These are phyloP conservation scores for Bacidia gigantensis DNA, from an alignment of 495 filamentous ascomycete genomes.

Conservation along the genomic window DNA sequence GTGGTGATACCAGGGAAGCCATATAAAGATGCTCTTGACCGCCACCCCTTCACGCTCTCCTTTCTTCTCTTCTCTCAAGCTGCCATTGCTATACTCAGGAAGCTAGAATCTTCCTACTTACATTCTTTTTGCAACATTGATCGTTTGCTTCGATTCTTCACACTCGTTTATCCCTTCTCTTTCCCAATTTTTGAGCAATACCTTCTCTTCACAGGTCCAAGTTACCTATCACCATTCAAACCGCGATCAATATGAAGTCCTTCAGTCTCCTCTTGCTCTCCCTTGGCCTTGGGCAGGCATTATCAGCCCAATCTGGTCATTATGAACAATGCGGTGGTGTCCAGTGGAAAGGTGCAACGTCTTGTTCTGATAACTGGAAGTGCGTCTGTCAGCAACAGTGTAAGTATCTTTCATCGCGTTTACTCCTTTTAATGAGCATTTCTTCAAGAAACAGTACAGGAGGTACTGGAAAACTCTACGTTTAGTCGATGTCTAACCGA, in stretches of 20 bases:
- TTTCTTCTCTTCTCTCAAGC: no score
- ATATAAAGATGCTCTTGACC: background rate
- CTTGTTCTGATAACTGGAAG: conserved; percentile 1
- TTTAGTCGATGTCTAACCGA: background rate
- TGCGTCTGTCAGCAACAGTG: conserved; percentile 1
- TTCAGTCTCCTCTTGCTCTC: background rate
- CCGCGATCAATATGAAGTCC: conserved; percentile 2
- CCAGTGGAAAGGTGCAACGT: background rate
- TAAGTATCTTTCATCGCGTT: background rate
- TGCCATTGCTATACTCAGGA: background rate
- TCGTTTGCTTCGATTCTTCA: background rate
- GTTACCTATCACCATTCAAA: background rate
- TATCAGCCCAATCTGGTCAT: background rate
- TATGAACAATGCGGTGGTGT: conserved; percentile 2
- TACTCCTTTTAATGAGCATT: no score
- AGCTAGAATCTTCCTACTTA: background rate
- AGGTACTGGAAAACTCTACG: background rate
- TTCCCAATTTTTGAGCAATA: background rate
- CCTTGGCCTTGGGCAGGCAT: background rate
- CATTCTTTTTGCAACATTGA: background rate
- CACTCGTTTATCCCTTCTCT: background rate
- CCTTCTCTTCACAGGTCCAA: background rate
- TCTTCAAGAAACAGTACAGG: no score
- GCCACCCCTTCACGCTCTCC: background rate
- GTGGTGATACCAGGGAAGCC: background rate